These are phyloP conservation scores for Fusarium equiseti DNA, from an alignment of 2,329 filamentous ascomycete species.

Conservation along the genomic window DNA sequence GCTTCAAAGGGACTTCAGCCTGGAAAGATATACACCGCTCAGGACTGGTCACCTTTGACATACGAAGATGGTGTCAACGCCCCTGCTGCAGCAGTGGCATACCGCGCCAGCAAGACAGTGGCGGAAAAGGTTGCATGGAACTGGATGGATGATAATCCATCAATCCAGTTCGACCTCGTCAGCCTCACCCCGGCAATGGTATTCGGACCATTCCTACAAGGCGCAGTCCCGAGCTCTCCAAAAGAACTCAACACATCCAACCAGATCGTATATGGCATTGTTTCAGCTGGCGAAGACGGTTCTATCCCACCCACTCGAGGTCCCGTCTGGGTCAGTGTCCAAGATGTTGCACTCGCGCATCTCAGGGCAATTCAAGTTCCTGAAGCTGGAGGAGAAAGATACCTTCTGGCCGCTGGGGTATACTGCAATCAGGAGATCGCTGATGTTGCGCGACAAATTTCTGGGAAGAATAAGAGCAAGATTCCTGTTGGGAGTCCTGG, in stretches of 20 bases:
- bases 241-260: slow-evolving; percentile 19
- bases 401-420: slow-evolving; percentile 7
- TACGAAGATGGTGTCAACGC: slow-evolving; percentile 13
- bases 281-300: not conserved
- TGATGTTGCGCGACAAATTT: not conserved
- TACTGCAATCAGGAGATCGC: slow-evolving; percentile 18
- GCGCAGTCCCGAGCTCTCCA: not conserved
- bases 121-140: slow-evolving; percentile 17
- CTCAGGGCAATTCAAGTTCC: slow-evolving; percentile 8
- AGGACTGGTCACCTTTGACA: slow-evolving; percentile 11
- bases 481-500: not conserved
- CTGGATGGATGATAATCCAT: slow-evolving; percentile 6
- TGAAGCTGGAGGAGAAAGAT: slow-evolving; percentile 9
- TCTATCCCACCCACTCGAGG: not conserved
- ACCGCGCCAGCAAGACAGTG: slow-evolving; percentile 8
- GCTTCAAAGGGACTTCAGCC: slow-evolving; percentile 6
- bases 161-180: not conserved
- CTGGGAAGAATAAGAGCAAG: not conserved
- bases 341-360: slow-evolving; percentile 10
- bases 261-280: not conserved
- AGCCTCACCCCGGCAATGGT: slow-evolving; percentile 20
- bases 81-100: slow-evolving; percentile 3
- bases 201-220: slow-evolving; percentile 4
- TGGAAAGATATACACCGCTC: slow-evolving; percentile 1
- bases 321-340: slow-evolving; percentile 11